phyloP scores from a whole-genome alignment of 2,329 filamentous ascomycete genomes.

The Cercospora sojina region DNA sequence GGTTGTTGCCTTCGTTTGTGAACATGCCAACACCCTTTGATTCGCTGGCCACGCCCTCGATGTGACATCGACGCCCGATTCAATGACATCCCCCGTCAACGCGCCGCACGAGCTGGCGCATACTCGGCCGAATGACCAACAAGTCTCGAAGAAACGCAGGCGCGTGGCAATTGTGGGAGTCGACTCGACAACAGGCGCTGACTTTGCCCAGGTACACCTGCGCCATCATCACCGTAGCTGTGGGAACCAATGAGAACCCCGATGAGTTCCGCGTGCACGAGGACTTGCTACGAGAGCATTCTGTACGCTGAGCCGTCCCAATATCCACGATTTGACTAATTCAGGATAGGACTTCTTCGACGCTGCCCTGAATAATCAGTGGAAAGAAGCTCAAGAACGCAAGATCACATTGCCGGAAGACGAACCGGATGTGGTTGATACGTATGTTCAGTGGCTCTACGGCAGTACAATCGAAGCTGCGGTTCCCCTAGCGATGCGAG shows the following conservation, averaged over 20 bases:
- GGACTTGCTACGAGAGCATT: neutral
- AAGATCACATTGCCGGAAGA: neutral
- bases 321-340: neutral
- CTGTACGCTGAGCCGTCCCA: neutral
- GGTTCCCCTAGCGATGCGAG: neutral
- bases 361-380: neutral
- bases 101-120: neutral
- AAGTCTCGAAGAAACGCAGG: neutral
- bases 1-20: too few species aligned
- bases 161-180: too few species aligned
- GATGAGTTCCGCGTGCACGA: neutral
- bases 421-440: neutral
- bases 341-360: neutral
- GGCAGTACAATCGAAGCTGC: neutral
- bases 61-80: too few species aligned
- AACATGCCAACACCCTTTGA: too few species aligned
- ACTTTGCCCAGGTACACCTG: neutral
- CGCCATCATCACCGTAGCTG: neutral
- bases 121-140: neutral
- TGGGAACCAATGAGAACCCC: neutral
- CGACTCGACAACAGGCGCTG: neutral
- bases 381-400: conserved; percentile 1
- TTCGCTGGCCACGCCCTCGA: too few species aligned
- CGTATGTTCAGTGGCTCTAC: neutral
- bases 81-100: neutral